Conservation (phyloP, 129 eudicot genomes). For the Flaveria ramosissima region DNA sequence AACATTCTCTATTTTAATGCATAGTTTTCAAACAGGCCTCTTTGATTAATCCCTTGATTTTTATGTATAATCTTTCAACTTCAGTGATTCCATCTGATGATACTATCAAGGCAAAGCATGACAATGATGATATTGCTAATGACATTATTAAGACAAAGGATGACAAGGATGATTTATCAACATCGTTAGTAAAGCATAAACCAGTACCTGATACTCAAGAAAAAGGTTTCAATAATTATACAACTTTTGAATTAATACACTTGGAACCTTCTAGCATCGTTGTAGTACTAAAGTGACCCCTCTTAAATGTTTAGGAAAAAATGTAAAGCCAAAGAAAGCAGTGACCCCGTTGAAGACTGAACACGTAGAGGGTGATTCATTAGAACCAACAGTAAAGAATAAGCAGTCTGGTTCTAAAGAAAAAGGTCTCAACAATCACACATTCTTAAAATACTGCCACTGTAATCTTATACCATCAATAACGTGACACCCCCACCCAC, state of each 20-base stretch:
- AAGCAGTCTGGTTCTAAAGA: constrained; percentile 36
- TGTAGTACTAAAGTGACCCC: constrained; percentile 7
- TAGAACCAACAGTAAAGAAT: constrained; percentile 47
- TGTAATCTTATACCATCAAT: background rate
- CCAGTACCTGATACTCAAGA: constrained; percentile 36
- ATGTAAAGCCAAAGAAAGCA: constrained; percentile 37
- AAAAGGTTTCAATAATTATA: constrained; percentile 42
- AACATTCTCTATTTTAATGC: background rate
- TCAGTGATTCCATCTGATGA: constrained; percentile 45
- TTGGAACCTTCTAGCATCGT: constrained; percentile 8
- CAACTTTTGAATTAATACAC: background rate
- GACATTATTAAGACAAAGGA: constrained; percentile 29
- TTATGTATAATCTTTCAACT: background rate
- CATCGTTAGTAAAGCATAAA: constrained; percentile 30
- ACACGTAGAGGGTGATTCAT: constrained; percentile 37
- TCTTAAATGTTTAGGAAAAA: constrained; percentile 34
- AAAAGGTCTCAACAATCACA: constrained; percentile 40
- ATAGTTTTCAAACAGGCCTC: background rate
- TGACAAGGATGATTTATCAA: constrained; percentile 32
- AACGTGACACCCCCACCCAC: background rate
- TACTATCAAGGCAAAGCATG: constrained; percentile 18
- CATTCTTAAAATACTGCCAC: background rate
- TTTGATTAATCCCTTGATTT: constrained; percentile 1
- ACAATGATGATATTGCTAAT: constrained; percentile 25
- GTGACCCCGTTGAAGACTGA: constrained; percentile 20